Base-by-base conservation (phyloP, 192 early-diverging fungal genomes). In the Linderina pennispora region DNA sequence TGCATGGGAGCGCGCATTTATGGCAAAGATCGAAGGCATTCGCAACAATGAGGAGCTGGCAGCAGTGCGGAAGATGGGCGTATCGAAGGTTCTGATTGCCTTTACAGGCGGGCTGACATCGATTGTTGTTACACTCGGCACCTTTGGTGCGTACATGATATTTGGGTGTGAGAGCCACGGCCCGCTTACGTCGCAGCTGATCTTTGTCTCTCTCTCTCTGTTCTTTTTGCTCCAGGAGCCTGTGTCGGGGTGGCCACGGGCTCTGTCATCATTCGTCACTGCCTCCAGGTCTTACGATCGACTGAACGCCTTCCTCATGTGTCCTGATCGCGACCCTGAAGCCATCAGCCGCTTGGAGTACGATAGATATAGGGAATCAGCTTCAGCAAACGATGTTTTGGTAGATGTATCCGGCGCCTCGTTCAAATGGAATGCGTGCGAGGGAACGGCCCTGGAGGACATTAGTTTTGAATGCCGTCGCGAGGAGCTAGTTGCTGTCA, bases 211-310 rank as follows among this genome's bases (percentile, higher is more conserved):
- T 9, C 71, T 98, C 41, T 75, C 91, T 0, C 72, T 97, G n/a
- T 94, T 98, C 71, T 88, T 92, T 58, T 64, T 95, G 50, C 69
- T 96, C 11, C 86, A 87, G 49, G 92, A 91, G 61, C 92, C 95
- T 31, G 75, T 98, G 32, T 50, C 80, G n/a, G 79, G 87, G 14
- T 84, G 93, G 47, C 93, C 92, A 1, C 80, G 58, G 19, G 84
- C 92, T 15, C 77, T 98, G 19, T 77, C 80, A 0, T 65, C 79
- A 1, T 57, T 78, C 3, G 75, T 94, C 17, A 87, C 91, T 45
- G 84, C 92, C 11, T 80, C 77, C 16, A 90, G 94, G 24, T 85
- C 91, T 5, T 78, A 91, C 41, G n/a, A n/a, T n/a, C n/a, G n/a
- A n/a, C n/a, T n/a, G n/a, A n/a, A n/a, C n/a, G n/a, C n/a, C n/a